phyloP scores from a whole-genome alignment of 352 stramenopile genomes.

The Phytophthora hibernalis region DNA sequence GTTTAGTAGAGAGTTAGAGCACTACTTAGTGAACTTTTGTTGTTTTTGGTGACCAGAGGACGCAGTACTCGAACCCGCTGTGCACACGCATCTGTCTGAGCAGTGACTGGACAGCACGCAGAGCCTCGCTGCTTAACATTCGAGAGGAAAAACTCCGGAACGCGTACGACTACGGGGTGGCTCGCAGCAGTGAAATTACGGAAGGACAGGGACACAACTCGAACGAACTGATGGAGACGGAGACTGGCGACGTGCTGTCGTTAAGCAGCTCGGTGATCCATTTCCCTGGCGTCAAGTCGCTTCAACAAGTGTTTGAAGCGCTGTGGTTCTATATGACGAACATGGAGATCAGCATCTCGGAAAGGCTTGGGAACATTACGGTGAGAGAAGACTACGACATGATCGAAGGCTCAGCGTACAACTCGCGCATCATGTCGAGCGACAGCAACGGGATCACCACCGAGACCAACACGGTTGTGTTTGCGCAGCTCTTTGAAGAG shows the following conservation, averaged over 20 bases:
- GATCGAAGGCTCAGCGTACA: conserved; percentile 25
- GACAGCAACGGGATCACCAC: conserved; percentile 21
- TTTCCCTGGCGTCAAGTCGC: conserved; percentile 38
- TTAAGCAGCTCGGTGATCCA: conserved; percentile 31
- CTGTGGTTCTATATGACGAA: conserved; percentile 48
- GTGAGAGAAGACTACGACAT: conserved; percentile 35
- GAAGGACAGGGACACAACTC: conserved; percentile 25
- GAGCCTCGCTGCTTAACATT: conserved; percentile 23
- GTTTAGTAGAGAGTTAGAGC: background rate
- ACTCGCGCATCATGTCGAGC: conserved; percentile 39
- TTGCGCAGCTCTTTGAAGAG: conserved; percentile 32
- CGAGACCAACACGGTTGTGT: conserved; percentile 36
- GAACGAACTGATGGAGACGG: conserved; percentile 31
- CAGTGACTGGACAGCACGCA: conserved; percentile 21
- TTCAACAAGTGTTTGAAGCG: conserved; percentile 45
- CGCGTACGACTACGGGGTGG: conserved; percentile 27
- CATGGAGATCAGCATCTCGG: conserved; percentile 56
- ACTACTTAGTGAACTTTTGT: background rate
- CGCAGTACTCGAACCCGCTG: conserved; percentile 33
- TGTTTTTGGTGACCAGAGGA: conserved; percentile 10
- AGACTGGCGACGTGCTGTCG: conserved; percentile 37
- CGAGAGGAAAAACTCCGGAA: conserved; percentile 30
- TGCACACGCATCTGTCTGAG: conserved; percentile 34
- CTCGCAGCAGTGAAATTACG: conserved; percentile 3
- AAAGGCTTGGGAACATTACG: conserved; percentile 28